Conservation (phyloP, 306 rosid species). For the barrel medic (Medicago truncatula) region DNA sequence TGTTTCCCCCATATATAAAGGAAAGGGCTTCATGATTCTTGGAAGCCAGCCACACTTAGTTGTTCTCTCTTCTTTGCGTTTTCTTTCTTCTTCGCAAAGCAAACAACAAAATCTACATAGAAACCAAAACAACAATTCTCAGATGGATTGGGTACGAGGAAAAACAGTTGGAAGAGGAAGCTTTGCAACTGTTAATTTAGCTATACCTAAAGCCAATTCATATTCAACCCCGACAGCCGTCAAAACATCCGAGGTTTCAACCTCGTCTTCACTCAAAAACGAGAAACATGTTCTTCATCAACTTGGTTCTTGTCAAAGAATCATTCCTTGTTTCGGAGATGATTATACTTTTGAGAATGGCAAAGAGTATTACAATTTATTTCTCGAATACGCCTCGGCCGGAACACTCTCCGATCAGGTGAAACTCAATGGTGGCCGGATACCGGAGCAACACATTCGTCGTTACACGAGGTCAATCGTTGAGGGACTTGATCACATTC, state of each 20-base stretch:
- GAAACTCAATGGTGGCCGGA: constrained; percentile 54
- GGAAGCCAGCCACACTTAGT: not conserved
- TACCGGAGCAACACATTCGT: constrained; percentile 56
- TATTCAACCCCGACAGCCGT: constrained; percentile 60
- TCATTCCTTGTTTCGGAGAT: constrained; percentile 67
- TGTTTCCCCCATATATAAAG: constrained; percentile 32
- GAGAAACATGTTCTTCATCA: constrained; percentile 66
- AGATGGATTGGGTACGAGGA: constrained; percentile 91
- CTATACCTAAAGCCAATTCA: not conserved
- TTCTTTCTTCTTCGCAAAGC: constrained; percentile 28
- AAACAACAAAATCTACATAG: not conserved
- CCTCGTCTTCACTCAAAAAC: constrained; percentile 59
- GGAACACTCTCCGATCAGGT: constrained; percentile 70
- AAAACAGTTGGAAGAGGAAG: constrained; percentile 72
- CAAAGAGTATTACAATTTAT: constrained; percentile 53
- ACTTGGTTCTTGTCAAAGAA: constrained; percentile 58
- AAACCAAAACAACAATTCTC: not conserved
- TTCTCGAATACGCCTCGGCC: constrained; percentile 73
- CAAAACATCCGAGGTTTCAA: constrained; percentile 53
- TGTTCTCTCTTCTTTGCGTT: no score
- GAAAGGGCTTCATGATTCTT: not conserved
- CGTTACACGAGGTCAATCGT: constrained; percentile 54
- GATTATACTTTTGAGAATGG: constrained; percentile 62
- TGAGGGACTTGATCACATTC: constrained; percentile 66
- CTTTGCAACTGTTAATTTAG: constrained; percentile 72